A percentile compares a stretch with the other conserved stretches of the same genome.
Conservation (phyloP, 768 basidiomycete species). For the Pleurotus citrinopileatus region DNA sequence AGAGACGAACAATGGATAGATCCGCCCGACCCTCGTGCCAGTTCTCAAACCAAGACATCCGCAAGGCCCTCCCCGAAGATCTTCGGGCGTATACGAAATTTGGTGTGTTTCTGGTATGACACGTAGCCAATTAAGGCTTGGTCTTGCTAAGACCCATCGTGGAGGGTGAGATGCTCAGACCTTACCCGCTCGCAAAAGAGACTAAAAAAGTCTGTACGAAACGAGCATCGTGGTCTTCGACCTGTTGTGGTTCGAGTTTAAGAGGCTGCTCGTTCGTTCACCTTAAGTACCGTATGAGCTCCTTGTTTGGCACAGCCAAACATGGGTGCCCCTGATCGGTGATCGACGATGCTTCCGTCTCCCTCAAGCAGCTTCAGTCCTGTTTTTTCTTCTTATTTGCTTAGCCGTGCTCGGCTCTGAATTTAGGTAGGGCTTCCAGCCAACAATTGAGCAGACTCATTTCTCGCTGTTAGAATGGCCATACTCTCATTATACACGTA, state of each 20-base stretch:
- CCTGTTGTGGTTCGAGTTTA: neutral
- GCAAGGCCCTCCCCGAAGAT: neutral
- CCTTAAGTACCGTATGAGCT: too few relatives aligned
- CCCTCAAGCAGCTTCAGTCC: too few relatives aligned
- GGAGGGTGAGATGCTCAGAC: constrained; percentile 3
- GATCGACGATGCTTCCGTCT: too few relatives aligned
- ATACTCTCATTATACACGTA: too few relatives aligned
- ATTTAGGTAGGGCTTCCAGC: too few relatives aligned
- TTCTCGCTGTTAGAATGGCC: too few relatives aligned
- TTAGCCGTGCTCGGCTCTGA: too few relatives aligned
- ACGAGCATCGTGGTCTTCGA: constrained; percentile 1
- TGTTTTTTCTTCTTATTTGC: too few relatives aligned
- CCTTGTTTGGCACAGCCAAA: too few relatives aligned
- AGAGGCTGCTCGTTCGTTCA: neutral
- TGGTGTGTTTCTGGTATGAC: neutral
- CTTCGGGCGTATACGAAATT: neutral
- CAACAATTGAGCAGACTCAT: too few relatives aligned
- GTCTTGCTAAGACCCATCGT: neutral
- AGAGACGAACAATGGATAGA: neutral
- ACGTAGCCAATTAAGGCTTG: neutral
- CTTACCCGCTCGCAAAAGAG: constrained; percentile 7
- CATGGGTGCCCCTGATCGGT: too few relatives aligned
- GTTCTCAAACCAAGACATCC: neutral
- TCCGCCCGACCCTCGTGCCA: constrained; percentile 2
- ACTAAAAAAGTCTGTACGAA: neutral